Evolutionary conservation across 495 filamentous ascomycete genomes (phyloP), one percentile per base, ranked within the genome.

Genomic region (Clavariopsis aquatica): DNA sequence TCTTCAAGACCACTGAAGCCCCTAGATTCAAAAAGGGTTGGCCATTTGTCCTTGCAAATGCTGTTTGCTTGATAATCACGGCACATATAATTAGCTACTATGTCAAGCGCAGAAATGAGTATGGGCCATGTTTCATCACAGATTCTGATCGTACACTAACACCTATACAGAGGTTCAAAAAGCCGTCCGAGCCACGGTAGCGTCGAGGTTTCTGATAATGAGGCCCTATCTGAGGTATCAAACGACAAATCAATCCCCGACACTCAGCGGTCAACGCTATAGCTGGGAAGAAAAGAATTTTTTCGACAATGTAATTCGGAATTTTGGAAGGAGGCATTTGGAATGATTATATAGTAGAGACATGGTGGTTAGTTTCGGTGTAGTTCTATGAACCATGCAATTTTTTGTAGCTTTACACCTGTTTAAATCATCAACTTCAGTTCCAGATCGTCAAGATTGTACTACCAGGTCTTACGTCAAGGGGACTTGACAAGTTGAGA

Each of bases 11-110:
- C 1, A 46, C 52, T 22, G 63, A 66, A 34, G 63, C 63, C 8
- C 79, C 80, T 22, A 66, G 77, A 12, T 83, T 80, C 66, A 75
- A 69, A 26, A 81, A 82, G 64, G 80, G 80, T 0, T 80, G 79
- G 63, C 73, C 79, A 1, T 83, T 81, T 65, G 76, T 78, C 15
- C 62, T 83, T 58, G 80, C 57, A 0, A 79, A 77, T 69, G 77
- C 79, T 1, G 67, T 81, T 49, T 78, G 71, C 22, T 67, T 83
- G 66, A 79, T 83, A 58, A 29, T 67, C 6, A 53, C 72, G 27
- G 71, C 77, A 43, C 78, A 80, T 54, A 20, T 54, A 10, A 34
- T 54, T 36, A 9, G 4, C n/a, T 19, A 36, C 36, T 31, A 19
- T 54, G 27, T 43, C 29, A 20, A 36, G 27, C 24, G n/a, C 10